Evolutionary conservation across 108 stramenopile species (phyloP), one percentile per base, ranked within the genome.

Genomic region (Schizochytrium sp.): DNA sequence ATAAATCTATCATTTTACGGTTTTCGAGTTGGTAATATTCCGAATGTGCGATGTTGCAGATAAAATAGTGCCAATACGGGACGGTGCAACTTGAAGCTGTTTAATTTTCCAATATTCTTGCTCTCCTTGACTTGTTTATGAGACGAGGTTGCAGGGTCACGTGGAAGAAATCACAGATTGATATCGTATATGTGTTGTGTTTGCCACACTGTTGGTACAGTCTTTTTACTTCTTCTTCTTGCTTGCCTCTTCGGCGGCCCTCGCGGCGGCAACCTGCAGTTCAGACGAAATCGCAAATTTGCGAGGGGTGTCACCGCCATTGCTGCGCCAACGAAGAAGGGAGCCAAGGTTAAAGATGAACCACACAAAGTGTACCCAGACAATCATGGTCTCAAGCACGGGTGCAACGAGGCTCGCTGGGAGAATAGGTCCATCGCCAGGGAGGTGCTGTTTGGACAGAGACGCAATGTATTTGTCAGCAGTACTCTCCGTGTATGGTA

Each of bases 291-390:
- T 69, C 42, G 64, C 64, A 15, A 69, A 69, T 44, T 69, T 69
- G 64, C 64, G 64, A 7, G 64, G 64, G 19, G 64, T 69, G 64
- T 69, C 64, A 15, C 64, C 64, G 12, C 64, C 64, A 15, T 44
- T 44, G 64, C 64, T 69, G 7, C 64, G 64, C 64, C 64, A 69
- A 44, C 44, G 64, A 38, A 69, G 8, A 38, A 69, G 44, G 5
- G 64, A 38, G 64, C 64, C 64, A 69, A 44, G 42, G 12, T 38
- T 44, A 38, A 69, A 69, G 12, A 44, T 44, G 28, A 69, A 69
- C 64, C 64, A 69, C 42, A 69, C 64, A 69, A 69, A 69, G 64
- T 69, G 64, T 3, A 69, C 64, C 64, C 64, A 69, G 12, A 69
- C 64, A 1, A 44, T 69, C 64, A 69, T 69, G 19, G 64, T 69